Conservation (phyloP, 371 early-diverging fungal species). For the Mucor piriformis region DNA sequence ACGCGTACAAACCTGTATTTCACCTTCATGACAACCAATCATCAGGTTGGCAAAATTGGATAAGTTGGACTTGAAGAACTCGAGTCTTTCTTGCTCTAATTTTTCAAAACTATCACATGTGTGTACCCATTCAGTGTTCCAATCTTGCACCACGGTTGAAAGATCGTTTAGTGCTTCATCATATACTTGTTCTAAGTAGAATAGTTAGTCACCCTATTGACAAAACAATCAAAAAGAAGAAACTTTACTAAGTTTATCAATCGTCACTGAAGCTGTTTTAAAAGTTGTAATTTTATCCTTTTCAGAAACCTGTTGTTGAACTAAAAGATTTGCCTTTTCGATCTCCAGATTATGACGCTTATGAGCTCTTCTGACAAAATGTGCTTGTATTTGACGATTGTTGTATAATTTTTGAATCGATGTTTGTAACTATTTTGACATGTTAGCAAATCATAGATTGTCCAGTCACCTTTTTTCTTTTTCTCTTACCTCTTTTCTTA, state of each 20-base stretch:
- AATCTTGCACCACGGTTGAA: slow-evolving; percentile 17
- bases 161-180: slow-evolving; percentile 25
- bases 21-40: slow-evolving; percentile 20
- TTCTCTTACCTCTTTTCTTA: slow-evolving; percentile 33
- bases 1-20: slow-evolving; percentile 22
- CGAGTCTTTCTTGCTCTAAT: slow-evolving; percentile 23
- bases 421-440: slow-evolving; percentile 17
- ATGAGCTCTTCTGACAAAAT: slow-evolving; percentile 26
- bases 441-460: not conserved
- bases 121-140: slow-evolving; percentile 26
- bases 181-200: slow-evolving; percentile 17
- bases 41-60: slow-evolving; percentile 22
- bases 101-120: slow-evolving; percentile 28
- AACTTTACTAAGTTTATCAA: slow-evolving; percentile 19
- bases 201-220: not conserved
- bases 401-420: slow-evolving; percentile 27
- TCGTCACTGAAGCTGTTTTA: slow-evolving; percentile 17
- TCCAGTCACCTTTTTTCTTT: not conserved
- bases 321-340: slow-evolving; percentile 27
- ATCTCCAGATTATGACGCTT: slow-evolving; percentile 29
- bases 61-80: slow-evolving; percentile 25
- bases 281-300: slow-evolving; percentile 24
- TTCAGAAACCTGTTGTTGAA: slow-evolving; percentile 24
- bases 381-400: slow-evolving; percentile 20
- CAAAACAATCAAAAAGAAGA: too few relatives aligned